Evolutionary conservation across 2,329 filamentous ascomycete species (phyloP).

Genomic region (Trichoderma guizhouense): DNA sequence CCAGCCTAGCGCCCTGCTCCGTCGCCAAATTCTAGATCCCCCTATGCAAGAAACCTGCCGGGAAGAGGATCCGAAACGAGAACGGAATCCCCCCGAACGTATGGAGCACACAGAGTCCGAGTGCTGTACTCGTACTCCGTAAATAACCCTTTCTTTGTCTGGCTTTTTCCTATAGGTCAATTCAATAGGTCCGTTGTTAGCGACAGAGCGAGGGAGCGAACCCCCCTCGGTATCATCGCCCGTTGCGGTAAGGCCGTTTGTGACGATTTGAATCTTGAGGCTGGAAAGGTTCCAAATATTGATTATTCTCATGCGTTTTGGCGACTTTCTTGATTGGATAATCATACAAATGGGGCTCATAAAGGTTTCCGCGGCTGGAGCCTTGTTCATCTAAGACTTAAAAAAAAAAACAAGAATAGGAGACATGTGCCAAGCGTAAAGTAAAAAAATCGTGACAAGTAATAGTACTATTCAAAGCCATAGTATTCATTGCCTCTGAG

Average conservation of each 20-base stretch:
- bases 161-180: not conserved
- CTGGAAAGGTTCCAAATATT: not conserved
- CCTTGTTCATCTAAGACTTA: not conserved
- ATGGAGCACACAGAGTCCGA: not conserved
- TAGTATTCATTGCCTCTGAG: not conserved
- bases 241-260: not conserved
- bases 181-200: not conserved
- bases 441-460: not conserved
- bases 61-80: constrained; percentile 5
- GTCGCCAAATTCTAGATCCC: constrained; percentile 6
- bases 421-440: not conserved
- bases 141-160: not conserved
- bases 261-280: not conserved
- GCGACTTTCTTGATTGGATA: too few relatives aligned
- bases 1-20: not conserved
- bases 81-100: not conserved
- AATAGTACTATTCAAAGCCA: not conserved
- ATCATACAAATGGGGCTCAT: not conserved
- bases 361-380: not conserved
- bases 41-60: constrained; percentile 8
- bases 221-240: not conserved
- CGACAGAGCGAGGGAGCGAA: not conserved
- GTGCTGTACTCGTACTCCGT: not conserved
- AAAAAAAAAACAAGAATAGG: too few relatives aligned
- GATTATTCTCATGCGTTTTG: not conserved